Evolutionary conservation across 192 early-diverging fungal genomes (phyloP).

Genomic region (Hyaloraphidium curvatum): DNA sequence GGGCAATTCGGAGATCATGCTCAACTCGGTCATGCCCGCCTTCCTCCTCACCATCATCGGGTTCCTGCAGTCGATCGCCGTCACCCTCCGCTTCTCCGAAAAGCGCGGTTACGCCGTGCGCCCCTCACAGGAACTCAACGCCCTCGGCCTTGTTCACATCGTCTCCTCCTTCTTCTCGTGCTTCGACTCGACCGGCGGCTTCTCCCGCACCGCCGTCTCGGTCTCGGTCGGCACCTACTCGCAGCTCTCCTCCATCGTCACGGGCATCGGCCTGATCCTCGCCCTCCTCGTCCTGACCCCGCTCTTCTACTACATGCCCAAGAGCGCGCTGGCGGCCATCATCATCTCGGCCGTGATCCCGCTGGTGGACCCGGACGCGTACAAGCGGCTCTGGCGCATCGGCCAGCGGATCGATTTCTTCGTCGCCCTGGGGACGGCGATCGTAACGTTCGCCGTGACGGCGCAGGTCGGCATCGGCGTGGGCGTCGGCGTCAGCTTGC

Average conservation of each 20-base stretch:
- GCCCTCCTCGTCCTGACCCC: conserved; percentile 64
- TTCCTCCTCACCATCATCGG: conserved; percentile 15
- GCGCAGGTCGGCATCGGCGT: too few relatives aligned
- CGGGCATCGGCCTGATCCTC: conserved; percentile 58
- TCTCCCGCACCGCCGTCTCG: conserved; percentile 8
- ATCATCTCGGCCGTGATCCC: conserved; percentile 10
- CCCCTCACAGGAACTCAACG: conserved; percentile 18
- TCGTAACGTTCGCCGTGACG: too few relatives aligned
- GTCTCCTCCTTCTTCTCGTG: conserved; percentile 15
- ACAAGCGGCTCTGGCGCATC: too few relatives aligned
- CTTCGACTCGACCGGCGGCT: conserved; percentile 17
- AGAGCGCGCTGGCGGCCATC: conserved; percentile 30
- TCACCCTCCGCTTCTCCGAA: conserved; percentile 18
- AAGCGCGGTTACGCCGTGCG: conserved; percentile 16
- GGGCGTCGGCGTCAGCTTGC: too few relatives aligned
- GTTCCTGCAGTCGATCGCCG: conserved; percentile 19
- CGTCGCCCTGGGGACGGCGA: too few relatives aligned
- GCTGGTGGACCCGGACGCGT: too few relatives aligned
- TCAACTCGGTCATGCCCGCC: conserved; percentile 10
- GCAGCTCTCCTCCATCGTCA: conserved; percentile 59
- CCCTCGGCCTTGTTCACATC: conserved; percentile 15
- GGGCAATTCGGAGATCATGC: conserved; percentile 12
- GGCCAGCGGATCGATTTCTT: too few relatives aligned
- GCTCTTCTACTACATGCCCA: conserved; percentile 72
- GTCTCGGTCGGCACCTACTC: conserved; percentile 29